These are phyloP conservation scores for Symbiotaphrina buchneri DNA, from an alignment of 495 filamentous ascomycete species.

Conservation along the genomic window DNA sequence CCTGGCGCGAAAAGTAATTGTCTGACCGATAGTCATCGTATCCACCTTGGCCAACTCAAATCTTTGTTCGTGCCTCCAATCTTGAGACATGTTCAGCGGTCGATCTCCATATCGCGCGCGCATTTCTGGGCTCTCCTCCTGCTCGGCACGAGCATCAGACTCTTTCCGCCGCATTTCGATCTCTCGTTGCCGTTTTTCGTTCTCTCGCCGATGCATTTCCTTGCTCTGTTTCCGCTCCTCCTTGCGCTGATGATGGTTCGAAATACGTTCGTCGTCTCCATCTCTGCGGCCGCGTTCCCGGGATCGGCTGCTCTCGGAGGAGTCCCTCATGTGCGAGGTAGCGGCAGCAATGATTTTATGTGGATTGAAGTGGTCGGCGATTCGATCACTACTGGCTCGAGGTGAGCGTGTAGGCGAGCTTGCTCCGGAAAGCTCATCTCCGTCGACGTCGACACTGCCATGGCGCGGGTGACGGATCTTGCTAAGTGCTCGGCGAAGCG, in stretches of 20 bases:
- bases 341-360: too few species aligned
- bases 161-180: not conserved
- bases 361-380: too few species aligned
- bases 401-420: too few species aligned
- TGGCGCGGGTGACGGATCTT: too few species aligned
- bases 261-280: not conserved
- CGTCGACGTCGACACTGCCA: too few species aligned
- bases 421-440: too few species aligned
- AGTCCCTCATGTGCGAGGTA: too few species aligned
- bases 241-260: not conserved
- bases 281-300: too few species aligned
- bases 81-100: not conserved
- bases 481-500: too few species aligned
- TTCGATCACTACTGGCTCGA: too few species aligned
- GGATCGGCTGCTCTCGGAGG: too few species aligned
- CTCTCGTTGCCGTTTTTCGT: not conserved
- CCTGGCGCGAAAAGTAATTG: slow-evolving; percentile 58
- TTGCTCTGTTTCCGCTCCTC: not conserved
- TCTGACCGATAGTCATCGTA: slow-evolving; percentile 41
- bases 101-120: not conserved
- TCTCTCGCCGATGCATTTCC: not conserved
- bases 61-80: not conserved
- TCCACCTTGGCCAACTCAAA: slow-evolving; percentile 26
- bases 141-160: not conserved
- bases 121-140: not conserved